phyloP scores from a whole-genome alignment of 768 basidiomycete species.

The Lactifluus piperatus region DNA sequence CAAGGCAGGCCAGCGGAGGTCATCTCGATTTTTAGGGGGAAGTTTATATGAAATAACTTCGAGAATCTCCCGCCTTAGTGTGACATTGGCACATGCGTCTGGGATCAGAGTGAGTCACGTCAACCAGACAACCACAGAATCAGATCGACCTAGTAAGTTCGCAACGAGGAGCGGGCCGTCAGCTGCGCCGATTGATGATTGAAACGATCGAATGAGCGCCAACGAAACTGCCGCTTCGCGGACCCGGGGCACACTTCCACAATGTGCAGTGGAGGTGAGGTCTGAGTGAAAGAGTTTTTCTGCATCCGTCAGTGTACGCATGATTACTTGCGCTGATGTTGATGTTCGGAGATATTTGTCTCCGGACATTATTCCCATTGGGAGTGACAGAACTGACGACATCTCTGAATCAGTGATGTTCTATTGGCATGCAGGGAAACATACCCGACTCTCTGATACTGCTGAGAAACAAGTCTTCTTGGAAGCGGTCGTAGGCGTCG shows the following conservation, averaged over 20 bases:
- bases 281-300: slow-evolving; percentile 64
- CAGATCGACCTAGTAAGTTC: slow-evolving; percentile 47
- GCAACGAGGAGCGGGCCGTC: slow-evolving; percentile 49
- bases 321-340: slow-evolving; percentile 47
- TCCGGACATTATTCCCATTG: slow-evolving; percentile 67
- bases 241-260: slow-evolving; percentile 61
- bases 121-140: neutral
- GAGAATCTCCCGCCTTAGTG: slow-evolving; percentile 77
- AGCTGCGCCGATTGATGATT: slow-evolving; percentile 63
- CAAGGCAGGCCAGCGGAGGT: slow-evolving; percentile 67
- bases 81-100: slow-evolving; percentile 74
- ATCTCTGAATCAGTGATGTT: neutral
- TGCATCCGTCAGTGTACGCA: slow-evolving; percentile 53
- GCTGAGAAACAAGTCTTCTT: slow-evolving; percentile 81
- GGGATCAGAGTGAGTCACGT: neutral
- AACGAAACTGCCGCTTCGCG: slow-evolving; percentile 68
- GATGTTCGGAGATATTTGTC: slow-evolving; percentile 32
- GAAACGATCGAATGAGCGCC: slow-evolving; percentile 63
- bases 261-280: slow-evolving; percentile 42
- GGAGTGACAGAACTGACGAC: slow-evolving; percentile 65
- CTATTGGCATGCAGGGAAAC: slow-evolving; percentile 25
- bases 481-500: slow-evolving; percentile 69
- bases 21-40: slow-evolving; percentile 40
- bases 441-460: slow-evolving; percentile 86
- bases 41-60: slow-evolving; percentile 75